Base-by-base conservation (phyloP, 129 eudicot genomes). In the Mikania micrantha region DNA sequence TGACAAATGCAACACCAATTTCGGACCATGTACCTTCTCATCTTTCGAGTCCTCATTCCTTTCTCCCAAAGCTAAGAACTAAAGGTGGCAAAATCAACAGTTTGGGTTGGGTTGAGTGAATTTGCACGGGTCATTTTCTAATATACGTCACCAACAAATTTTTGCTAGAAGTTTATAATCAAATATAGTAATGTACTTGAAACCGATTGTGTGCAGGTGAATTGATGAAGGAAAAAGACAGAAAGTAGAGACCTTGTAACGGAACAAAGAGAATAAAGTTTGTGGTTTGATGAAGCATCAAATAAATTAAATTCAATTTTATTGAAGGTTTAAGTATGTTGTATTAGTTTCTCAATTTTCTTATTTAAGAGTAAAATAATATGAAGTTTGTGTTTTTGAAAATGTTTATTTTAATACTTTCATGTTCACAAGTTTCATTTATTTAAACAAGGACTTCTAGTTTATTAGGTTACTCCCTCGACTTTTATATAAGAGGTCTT, bases 1-100 rank as follows among this genome's bases (percentile, higher is more conserved):
- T 1, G 88, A 90, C 45, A 94, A 86, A 67, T 94, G 99, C 83
- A 63, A 85, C 9, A 76, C 86, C 60, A 90, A 83, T 77, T 94
- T 89, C 22, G 90, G 87, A 41, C 95, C 96, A 79, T 94, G 99
- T 89, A 81, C 60, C 22, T 0, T 17, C 22, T 19, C 22, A 16
- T 7, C 41, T 9, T 48, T 48, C 1, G 3, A 3, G 11, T 17
- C 20, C 9, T 7, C 15, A 20, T 11, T 36, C 6, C 21, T 56
- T 56, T 56, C 36, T 54, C 38, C 10, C 19, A 56, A 25, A 47
- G 9, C 54, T 47, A 47, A 45, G 54, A 47, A 47, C 24, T 5
- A 44, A n/a, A 44, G 9, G 21, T 45, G 16, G 9, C 9, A 24
- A 53, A 11, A 53, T 11, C 5, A 4, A 3, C 9, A 21, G 44